These are phyloP conservation scores for Collybia nuda DNA, from an alignment of 768 basidiomycete genomes.

Conservation along the genomic window DNA sequence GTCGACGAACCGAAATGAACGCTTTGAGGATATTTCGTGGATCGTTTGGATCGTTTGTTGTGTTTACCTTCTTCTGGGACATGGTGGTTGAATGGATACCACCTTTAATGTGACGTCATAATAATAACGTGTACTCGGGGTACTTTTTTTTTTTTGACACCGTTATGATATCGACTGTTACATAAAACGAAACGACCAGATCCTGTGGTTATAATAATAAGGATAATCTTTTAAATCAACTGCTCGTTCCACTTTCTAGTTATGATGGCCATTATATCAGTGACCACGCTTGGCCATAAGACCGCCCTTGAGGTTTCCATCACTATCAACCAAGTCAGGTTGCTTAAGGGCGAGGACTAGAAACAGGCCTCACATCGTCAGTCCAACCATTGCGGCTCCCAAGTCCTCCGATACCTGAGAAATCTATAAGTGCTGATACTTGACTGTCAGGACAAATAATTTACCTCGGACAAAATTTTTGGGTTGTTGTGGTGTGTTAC, in stretches of 20 bases:
- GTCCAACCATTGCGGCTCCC: constrained; percentile 91
- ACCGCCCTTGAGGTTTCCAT: constrained; percentile 69
- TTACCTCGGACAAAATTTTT: constrained; percentile 84
- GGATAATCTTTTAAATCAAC: too few species aligned
- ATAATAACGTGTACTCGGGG: background rate
- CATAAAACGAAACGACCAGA: too few species aligned
- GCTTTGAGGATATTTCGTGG: constrained; percentile 7
- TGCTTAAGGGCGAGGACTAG: background rate
- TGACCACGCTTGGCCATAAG: constrained; percentile 66
- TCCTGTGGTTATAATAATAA: too few species aligned
- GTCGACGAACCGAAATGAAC: constrained; percentile 12
- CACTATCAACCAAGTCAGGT: constrained; percentile 35
- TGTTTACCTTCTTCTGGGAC: too few species aligned
- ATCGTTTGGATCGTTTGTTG: background rate
- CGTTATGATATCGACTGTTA: too few species aligned
- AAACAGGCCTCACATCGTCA: constrained; percentile 69
- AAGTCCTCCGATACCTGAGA: constrained; percentile 74
- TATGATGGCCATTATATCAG: constrained; percentile 27
- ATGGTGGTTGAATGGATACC: too few species aligned
- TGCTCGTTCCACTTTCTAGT: background rate
- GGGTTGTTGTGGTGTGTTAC: constrained; percentile 96
- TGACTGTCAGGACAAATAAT: constrained; percentile 1
- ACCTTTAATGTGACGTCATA: constrained; percentile 11
- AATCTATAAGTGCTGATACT: constrained; percentile 7
- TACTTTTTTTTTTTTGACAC: background rate